Conservation (phyloP, 345 rosid species). For the Balakata baccata region DNA sequence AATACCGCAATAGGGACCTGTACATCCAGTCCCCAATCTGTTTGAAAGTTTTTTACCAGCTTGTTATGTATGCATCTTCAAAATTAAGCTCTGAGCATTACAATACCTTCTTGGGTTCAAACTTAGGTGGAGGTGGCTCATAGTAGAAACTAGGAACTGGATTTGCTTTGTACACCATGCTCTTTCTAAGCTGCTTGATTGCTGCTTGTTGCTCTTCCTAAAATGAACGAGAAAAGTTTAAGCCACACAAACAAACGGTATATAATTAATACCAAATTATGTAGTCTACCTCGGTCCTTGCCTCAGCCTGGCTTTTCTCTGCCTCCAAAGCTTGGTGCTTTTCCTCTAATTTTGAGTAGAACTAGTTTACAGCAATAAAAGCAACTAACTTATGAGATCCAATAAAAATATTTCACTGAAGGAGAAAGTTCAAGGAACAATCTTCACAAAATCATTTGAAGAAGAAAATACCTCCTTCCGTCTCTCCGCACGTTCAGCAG, state of each 20-base stretch:
- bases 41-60: background rate
- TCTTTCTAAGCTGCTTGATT: slow-evolving; percentile 81
- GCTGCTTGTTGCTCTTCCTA: slow-evolving; percentile 98
- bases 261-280: background rate
- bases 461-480: slow-evolving; percentile 65
- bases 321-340: slow-evolving; percentile 79
- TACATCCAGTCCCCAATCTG: background rate
- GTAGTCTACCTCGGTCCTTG: slow-evolving; percentile 64
- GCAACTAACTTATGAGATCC: slow-evolving; percentile 20
- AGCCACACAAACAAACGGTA: background rate
- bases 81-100: slow-evolving; percentile 28
- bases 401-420: slow-evolving; percentile 3
- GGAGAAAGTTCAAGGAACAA: slow-evolving; percentile 9
- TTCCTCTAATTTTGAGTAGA: slow-evolving; percentile 75
- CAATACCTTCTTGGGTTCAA: slow-evolving; percentile 79
- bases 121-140: slow-evolving; percentile 80
- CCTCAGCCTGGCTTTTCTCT: slow-evolving; percentile 69
- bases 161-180: slow-evolving; percentile 72
- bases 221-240: slow-evolving; percentile 7
- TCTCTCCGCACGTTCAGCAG: slow-evolving; percentile 77
- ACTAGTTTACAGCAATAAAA: slow-evolving; percentile 38
- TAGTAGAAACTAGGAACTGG: slow-evolving; percentile 94
- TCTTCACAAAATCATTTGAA: background rate
- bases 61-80: slow-evolving; percentile 18
- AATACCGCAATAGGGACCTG: background rate